Evolutionary conservation across 495 filamentous ascomycete species (phyloP).

Genomic region (Aspergillus biplanus): DNA sequence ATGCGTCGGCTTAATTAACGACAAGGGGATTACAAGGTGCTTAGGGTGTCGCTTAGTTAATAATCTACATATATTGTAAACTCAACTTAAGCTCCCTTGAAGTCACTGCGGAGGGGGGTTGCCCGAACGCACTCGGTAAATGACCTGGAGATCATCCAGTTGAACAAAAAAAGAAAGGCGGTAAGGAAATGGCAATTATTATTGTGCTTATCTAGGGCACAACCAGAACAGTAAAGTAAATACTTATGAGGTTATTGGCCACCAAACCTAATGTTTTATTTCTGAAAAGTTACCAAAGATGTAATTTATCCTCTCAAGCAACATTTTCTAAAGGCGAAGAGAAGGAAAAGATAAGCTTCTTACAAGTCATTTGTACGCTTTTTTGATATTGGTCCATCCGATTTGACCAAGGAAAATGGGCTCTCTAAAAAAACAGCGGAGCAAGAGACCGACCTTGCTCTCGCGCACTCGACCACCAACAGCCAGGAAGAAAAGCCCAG

Average conservation of each 20-base stretch:
- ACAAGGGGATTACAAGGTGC: no score
- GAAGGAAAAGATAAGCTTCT: background rate
- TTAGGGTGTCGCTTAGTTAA: no score
- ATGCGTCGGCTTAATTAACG: no score
- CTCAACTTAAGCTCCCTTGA: no score
- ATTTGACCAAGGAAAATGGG: background rate
- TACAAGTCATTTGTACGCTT: background rate
- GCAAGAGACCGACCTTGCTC: constrained; percentile 55
- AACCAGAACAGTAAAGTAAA: background rate
- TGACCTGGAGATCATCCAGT: background rate
- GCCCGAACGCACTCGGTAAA: background rate
- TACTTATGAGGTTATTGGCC: background rate
- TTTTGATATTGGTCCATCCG: constrained; percentile 13
- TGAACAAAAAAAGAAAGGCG: background rate
- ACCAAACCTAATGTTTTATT: background rate
- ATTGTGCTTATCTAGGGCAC: constrained; percentile 3
- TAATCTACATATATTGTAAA: no score
- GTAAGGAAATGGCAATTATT: background rate
- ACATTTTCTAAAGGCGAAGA: background rate
- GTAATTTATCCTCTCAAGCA: background rate
- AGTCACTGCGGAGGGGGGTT: background rate
- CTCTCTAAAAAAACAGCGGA: constrained; percentile 36
- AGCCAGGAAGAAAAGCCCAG: constrained; percentile 49
- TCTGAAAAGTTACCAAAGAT: background rate
- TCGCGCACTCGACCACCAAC: constrained; percentile 71